phyloP scores from a whole-genome alignment of 140 eudicot species.

The Oenanthe javanica region DNA sequence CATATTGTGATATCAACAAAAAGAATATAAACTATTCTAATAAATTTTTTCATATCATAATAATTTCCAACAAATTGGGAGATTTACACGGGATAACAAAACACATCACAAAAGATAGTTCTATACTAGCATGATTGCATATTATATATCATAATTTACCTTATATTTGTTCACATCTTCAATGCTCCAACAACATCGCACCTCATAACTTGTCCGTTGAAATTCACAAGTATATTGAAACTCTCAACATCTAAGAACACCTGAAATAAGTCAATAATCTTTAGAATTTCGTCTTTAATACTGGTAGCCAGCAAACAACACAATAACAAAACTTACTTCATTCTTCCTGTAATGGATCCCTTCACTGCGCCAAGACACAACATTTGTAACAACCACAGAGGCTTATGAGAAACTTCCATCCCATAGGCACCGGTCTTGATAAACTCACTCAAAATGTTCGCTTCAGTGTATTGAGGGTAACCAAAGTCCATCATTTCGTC shows the following conservation, averaged over 20 bases:
- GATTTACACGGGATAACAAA: background rate
- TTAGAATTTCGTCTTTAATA: background rate
- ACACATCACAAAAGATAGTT: background rate
- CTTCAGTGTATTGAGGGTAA: slow-evolving; percentile 98
- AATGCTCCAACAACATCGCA: slow-evolving; percentile 98
- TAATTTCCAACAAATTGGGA: background rate
- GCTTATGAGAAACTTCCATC: slow-evolving; percentile 97
- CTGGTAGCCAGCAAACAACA: slow-evolving; percentile 6
- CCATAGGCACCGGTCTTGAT: slow-evolving; percentile 98
- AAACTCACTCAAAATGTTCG: slow-evolving; percentile 94
- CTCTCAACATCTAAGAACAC: slow-evolving; percentile 98
- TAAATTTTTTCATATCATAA: background rate
- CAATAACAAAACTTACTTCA: slow-evolving; percentile 43
- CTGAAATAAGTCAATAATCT: slow-evolving; percentile 31
- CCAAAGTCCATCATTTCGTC: slow-evolving; percentile 99
- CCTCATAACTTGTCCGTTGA: slow-evolving; percentile 88
- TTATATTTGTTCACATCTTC: slow-evolving; percentile 94
- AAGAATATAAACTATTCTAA: background rate
- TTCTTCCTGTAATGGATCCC: slow-evolving; percentile 92
- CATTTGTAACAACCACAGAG: slow-evolving; percentile 99
- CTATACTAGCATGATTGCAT: background rate
- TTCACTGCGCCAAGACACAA: slow-evolving; percentile 99
- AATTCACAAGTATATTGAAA: slow-evolving; percentile 92
- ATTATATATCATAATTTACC: slow-evolving; percentile 39
- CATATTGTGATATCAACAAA: background rate